Percentiles rank a stretch among this genome's conserved stretches.
phyloP scores from a whole-genome alignment of 805 yeast genomes.

The Cyberlindnera petersonii region DNA sequence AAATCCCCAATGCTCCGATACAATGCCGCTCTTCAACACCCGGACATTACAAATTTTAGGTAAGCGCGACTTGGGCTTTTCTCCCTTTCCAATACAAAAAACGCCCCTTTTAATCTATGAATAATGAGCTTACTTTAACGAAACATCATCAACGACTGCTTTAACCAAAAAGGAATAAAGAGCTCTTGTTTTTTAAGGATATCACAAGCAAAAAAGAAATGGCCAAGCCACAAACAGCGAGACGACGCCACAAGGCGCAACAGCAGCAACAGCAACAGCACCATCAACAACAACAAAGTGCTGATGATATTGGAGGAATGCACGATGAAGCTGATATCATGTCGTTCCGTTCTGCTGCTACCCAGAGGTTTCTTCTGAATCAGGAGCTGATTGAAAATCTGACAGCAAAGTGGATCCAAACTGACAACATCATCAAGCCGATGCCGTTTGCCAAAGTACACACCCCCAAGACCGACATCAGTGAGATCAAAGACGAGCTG shows the following conservation, averaged over 20 bases:
- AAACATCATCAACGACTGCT: not conserved
- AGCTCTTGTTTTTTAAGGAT: too few relatives aligned
- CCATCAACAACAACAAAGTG: constrained; percentile 13
- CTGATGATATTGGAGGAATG: constrained; percentile 24
- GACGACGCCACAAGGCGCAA: constrained; percentile 22
- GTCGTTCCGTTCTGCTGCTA: constrained; percentile 43
- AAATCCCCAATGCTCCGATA: too few relatives aligned
- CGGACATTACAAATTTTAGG: not conserved
- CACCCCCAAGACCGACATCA: constrained; percentile 15
- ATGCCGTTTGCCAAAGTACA: constrained; percentile 21
- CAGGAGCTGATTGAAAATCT: constrained; percentile 48
- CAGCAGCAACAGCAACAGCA: constrained; percentile 19
- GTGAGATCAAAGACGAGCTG: constrained; percentile 19
- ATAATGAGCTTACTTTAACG: too few relatives aligned
- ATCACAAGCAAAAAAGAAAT: constrained; percentile 10
- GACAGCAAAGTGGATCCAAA: constrained; percentile 43
- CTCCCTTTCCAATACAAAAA: too few relatives aligned
- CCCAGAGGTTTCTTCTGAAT: constrained; percentile 40
- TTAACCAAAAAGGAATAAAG: not conserved
- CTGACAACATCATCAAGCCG: constrained; percentile 43
- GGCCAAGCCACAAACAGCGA: constrained; percentile 26
- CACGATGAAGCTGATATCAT: constrained; percentile 56
- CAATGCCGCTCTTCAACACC: constrained; percentile 1
- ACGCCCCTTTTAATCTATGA: too few relatives aligned
- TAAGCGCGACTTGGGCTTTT: too few relatives aligned